Evolutionary conservation across 1,139 yeast genomes (phyloP).

Genomic region (Pneumocystis wakefieldiae): DNA sequence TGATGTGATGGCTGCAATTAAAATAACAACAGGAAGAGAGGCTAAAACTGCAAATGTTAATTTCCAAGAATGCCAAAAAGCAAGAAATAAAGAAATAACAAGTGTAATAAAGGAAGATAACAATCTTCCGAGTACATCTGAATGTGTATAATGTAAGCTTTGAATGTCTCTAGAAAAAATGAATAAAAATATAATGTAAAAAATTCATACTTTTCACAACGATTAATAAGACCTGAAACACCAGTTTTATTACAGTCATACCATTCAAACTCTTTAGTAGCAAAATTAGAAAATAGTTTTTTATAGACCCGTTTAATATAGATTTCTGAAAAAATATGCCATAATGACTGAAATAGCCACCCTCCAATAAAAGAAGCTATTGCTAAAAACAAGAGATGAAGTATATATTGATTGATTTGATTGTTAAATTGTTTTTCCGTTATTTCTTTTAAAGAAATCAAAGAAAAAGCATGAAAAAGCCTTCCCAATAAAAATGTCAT

Average conservation of each 20-base stretch:
- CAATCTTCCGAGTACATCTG: constrained; percentile 50
- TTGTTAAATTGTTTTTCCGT: neutral
- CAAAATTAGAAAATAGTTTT: constrained; percentile 24
- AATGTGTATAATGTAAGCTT: constrained; percentile 54
- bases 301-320: constrained; percentile 48
- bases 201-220: constrained; percentile 8
- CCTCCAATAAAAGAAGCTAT: neutral
- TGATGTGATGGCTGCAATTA: constrained; percentile 39
- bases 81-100: constrained; percentile 44
- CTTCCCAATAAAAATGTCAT: neutral
- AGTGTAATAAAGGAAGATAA: constrained; percentile 39
- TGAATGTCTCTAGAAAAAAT: constrained; percentile 45
- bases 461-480: neutral
- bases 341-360: constrained; percentile 20
- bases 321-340: constrained; percentile 62
- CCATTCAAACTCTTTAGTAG: constrained; percentile 26
- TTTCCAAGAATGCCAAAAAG: constrained; percentile 71
- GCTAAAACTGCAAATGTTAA: constrained; percentile 62
- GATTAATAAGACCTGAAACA: constrained; percentile 10
- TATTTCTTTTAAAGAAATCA: neutral
- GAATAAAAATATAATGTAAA: constrained; percentile 2
- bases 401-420: neutral
- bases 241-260: constrained; percentile 31
- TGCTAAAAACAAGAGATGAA: neutral
- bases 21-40: constrained; percentile 50